phyloP scores from a whole-genome alignment of 306 rosid genomes.

The Trifolium dubium region DNA sequence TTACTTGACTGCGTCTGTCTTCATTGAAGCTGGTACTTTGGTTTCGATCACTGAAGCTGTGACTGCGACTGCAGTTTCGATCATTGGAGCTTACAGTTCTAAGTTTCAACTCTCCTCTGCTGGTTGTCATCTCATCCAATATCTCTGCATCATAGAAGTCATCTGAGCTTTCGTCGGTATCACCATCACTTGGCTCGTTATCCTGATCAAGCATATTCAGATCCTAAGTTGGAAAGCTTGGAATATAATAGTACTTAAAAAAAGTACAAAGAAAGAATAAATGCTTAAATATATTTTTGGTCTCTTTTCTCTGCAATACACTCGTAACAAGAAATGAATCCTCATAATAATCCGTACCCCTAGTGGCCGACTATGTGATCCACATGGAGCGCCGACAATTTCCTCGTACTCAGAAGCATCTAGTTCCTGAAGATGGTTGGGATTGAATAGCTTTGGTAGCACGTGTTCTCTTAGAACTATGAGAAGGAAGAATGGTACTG shows the following conservation, averaged over 20 bases:
- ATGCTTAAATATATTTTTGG: not conserved
- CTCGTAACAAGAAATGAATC: slow-evolving; percentile 15
- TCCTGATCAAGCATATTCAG: slow-evolving; percentile 55
- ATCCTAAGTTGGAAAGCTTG: slow-evolving; percentile 15
- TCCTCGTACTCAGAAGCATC: slow-evolving; percentile 96
- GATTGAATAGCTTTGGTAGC: slow-evolving; percentile 72
- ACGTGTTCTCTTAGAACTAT: slow-evolving; percentile 67
- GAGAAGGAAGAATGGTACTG: slow-evolving; percentile 88
- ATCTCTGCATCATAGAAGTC: slow-evolving; percentile 74
- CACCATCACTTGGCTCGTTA: slow-evolving; percentile 45
- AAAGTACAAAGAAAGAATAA: not conserved
- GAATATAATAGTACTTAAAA: slow-evolving; percentile 17
- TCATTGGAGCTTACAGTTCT: slow-evolving; percentile 59
- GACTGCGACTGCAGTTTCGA: slow-evolving; percentile 36
- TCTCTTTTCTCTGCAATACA: not conserved
- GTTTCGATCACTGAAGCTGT: slow-evolving; percentile 45
- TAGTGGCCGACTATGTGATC: not conserved
- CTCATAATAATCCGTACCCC: slow-evolving; percentile 35
- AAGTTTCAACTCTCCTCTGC: slow-evolving; percentile 82
- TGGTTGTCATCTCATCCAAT: slow-evolving; percentile 85
- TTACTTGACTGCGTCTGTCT: slow-evolving; percentile 61
- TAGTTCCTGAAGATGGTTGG: slow-evolving; percentile 69
- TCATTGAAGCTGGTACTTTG: slow-evolving; percentile 47
- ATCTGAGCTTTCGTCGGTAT: slow-evolving; percentile 43
- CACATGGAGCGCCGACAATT: slow-evolving; percentile 55